phyloP scores from a whole-genome alignment of 148 eudicot genomes.

The Silene latifolia region DNA sequence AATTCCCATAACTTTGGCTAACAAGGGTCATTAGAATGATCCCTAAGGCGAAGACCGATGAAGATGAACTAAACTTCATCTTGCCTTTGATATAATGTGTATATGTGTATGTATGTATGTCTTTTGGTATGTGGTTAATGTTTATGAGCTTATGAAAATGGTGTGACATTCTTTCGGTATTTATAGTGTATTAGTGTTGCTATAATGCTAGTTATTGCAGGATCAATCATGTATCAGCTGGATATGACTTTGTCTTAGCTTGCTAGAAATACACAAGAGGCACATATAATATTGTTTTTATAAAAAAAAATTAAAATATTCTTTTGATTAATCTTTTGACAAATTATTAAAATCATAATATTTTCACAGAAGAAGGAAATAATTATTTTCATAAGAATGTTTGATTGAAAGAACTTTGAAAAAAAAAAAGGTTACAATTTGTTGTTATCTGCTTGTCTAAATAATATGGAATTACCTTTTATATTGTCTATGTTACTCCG shows the following conservation, averaged over 20 bases:
- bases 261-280: background rate
- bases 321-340: too few relatives aligned
- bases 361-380: too few relatives aligned
- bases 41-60: constrained; percentile 25
- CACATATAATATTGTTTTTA: too few relatives aligned
- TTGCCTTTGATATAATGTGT: background rate
- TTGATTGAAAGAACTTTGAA: too few relatives aligned
- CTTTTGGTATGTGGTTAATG: background rate
- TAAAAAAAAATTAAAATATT: too few relatives aligned
- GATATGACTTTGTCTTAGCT: background rate
- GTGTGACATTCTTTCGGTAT: background rate
- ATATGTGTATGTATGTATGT: background rate
- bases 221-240: background rate
- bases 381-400: too few relatives aligned
- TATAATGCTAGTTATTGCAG: background rate
- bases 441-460: too few relatives aligned
- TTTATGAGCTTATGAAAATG: constrained; percentile 5
- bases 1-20: constrained; percentile 31
- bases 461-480: too few relatives aligned
- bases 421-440: too few relatives aligned
- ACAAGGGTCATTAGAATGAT: constrained; percentile 31
- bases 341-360: too few relatives aligned
- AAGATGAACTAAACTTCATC: constrained; percentile 26
- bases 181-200: constrained; percentile 15
- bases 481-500: too few relatives aligned